Conservation (phyloP, 257 asterid species). For the Solanum tarijense region DNA sequence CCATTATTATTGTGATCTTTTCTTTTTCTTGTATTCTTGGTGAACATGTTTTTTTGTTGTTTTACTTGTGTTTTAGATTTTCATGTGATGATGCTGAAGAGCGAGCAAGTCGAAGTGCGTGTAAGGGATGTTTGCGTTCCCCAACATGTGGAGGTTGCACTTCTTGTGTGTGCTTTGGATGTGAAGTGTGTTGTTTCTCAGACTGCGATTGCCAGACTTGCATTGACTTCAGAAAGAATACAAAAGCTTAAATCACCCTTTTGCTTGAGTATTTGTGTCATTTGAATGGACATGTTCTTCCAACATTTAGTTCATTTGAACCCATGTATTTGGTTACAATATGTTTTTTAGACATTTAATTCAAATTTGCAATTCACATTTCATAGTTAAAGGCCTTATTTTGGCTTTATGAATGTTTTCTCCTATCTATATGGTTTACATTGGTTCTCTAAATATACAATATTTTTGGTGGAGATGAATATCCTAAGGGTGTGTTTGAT, state of each 20-base stretch:
- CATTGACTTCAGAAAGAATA: constrained; percentile 32
- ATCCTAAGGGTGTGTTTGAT: background rate
- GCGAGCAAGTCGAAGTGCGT: constrained; percentile 35
- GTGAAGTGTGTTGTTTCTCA: constrained; percentile 30
- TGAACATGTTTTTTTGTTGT: background rate
- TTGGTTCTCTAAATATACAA: too few relatives aligned
- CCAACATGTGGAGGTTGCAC: constrained; percentile 47
- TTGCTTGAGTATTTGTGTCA: background rate
- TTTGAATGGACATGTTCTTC: background rate
- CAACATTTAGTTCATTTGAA: background rate
- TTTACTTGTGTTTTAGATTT: constrained; percentile 15
- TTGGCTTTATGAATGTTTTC: background rate
- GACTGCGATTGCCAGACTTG: constrained; percentile 42
- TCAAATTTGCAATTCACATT: background rate
- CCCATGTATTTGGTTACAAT: background rate
- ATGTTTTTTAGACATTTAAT: background rate
- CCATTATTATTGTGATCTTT: too few relatives aligned
- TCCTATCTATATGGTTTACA: background rate
- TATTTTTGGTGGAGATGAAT: too few relatives aligned
- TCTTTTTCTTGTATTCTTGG: background rate
- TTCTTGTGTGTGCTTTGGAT: constrained; percentile 46
- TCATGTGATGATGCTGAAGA: constrained; percentile 43
- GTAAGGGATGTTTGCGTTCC: constrained; percentile 30
- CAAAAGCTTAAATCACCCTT: constrained; percentile 2
- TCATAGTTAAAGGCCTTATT: background rate